Conservation (phyloP, 75 land plant genomes). For the Azolla pinnata region DNA sequence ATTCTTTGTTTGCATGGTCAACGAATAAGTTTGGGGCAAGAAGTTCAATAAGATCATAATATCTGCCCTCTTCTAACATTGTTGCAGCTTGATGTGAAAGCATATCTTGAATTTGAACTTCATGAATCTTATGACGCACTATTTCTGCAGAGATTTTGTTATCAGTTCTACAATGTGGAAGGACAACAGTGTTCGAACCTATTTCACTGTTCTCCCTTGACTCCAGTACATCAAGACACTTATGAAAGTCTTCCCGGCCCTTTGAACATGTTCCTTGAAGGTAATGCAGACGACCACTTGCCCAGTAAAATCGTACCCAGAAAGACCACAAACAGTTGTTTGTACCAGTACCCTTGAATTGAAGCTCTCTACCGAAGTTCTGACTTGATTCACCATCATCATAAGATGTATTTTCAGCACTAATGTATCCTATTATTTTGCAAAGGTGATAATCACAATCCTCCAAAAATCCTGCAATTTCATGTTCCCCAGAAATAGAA, state of each 20-base stretch:
- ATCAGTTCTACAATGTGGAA: conserved; percentile 66
- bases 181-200: conserved; percentile 14
- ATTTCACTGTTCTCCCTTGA: conserved; percentile 13
- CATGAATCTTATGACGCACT: conserved; percentile 55
- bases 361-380: conserved; percentile 2
- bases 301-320: conserved; percentile 83
- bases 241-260: conserved; percentile 51
- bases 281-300: conserved; percentile 55
- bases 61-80: conserved; percentile 60
- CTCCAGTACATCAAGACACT: conserved; percentile 42
- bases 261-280: conserved; percentile 55
- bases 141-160: conserved; percentile 49
- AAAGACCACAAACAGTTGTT: too few species aligned
- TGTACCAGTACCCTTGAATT: too few species aligned
- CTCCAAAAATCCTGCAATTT: conserved; percentile 28
- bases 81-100: conserved; percentile 34
- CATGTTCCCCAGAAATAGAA: conserved; percentile 22
- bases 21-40: conserved; percentile 65
- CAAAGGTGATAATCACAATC: conserved; percentile 84
- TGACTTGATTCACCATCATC: neutral
- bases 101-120: conserved; percentile 51
- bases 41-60: conserved; percentile 44
- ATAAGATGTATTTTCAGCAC: neutral
- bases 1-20: conserved; percentile 34
- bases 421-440: conserved; percentile 56